Conservation (phyloP, 2,329 filamentous ascomycete genomes). For the Emmonsiellopsis sp. region DNA sequence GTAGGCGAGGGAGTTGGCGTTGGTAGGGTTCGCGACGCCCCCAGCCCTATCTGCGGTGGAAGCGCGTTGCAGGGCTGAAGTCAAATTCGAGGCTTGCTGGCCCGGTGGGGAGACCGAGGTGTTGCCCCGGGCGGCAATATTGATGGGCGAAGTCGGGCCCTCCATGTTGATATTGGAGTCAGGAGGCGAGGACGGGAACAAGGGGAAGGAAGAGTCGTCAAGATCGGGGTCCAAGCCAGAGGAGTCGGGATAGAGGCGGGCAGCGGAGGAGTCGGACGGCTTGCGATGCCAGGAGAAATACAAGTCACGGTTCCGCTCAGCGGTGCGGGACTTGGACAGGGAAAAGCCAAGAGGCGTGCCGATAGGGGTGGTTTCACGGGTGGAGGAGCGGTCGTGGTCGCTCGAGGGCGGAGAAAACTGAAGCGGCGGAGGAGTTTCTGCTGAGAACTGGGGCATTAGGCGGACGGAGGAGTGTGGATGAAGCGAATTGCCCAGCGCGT, state of each 20-base stretch:
- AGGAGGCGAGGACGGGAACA: conserved; percentile 29
- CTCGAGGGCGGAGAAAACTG: conserved; percentile 41
- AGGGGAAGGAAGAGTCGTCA: conserved; percentile 27
- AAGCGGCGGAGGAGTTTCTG: conserved; percentile 40
- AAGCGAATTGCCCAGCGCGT: conserved; percentile 1
- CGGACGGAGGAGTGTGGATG: neutral
- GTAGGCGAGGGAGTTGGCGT: conserved; percentile 25
- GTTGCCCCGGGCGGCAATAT: conserved; percentile 47
- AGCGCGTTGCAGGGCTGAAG: conserved; percentile 48
- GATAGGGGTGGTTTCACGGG: conserved; percentile 38
- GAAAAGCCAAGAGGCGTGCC: conserved; percentile 42
- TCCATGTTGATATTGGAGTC: conserved; percentile 36
- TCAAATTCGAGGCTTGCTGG: conserved; percentile 54
- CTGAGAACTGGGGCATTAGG: conserved; percentile 46
- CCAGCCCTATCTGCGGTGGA: conserved; percentile 32
- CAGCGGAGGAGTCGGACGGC: conserved; percentile 17
- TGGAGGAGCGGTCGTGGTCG: conserved; percentile 40
- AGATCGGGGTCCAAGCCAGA: conserved; percentile 20
- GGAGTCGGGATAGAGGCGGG: conserved; percentile 11
- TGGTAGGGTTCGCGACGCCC: conserved; percentile 35
- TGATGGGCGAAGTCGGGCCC: conserved; percentile 46
- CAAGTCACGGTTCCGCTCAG: conserved; percentile 33
- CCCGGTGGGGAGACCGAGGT: conserved; percentile 49
- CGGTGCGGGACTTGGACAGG: conserved; percentile 33
- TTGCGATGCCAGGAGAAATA: conserved; percentile 38